A percentile compares a stretch with the other conserved stretches of the same genome.
These are phyloP conservation scores for Pyrus betulifolia DNA, from an alignment of 306 rosid genomes.

Conservation along the genomic window DNA sequence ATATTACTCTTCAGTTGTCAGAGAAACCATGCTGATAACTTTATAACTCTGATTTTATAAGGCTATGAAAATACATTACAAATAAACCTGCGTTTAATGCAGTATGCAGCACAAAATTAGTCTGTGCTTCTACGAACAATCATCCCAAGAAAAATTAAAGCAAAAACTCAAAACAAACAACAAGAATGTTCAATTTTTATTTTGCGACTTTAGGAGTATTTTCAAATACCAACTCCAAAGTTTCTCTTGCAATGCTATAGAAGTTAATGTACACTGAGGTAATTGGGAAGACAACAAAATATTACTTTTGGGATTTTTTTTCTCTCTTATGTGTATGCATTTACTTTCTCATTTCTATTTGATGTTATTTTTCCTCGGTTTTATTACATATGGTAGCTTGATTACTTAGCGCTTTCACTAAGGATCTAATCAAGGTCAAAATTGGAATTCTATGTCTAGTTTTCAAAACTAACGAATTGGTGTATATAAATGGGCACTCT, in stretches of 20 bases:
- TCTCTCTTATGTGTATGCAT: background rate
- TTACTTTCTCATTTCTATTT: background rate
- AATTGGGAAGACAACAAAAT: background rate
- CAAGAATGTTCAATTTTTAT: background rate
- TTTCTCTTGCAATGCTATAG: background rate
- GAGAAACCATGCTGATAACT: slow-evolving; percentile 10
- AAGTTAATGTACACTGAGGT: background rate
- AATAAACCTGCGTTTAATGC: background rate
- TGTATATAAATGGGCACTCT: too few relatives aligned
- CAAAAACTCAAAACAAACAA: background rate
- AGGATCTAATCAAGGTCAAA: too few relatives aligned
- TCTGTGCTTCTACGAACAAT: background rate
- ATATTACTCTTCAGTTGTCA: slow-evolving; percentile 24
- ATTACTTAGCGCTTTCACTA: too few relatives aligned
- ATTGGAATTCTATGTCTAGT: too few relatives aligned
- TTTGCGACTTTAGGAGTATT: background rate
- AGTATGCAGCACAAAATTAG: background rate
- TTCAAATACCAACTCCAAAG: background rate
- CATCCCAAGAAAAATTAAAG: background rate
- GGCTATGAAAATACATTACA: background rate
- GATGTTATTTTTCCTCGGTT: too few relatives aligned
- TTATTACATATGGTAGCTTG: too few relatives aligned
- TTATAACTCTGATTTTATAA: background rate
- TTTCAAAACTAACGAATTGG: too few relatives aligned
- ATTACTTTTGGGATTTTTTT: background rate